Evolutionary conservation across 176 grass and related monocot genomes (phyloP), one percentile per base, ranked within the genome.

Genomic region (Triticum timopheevii): DNA sequence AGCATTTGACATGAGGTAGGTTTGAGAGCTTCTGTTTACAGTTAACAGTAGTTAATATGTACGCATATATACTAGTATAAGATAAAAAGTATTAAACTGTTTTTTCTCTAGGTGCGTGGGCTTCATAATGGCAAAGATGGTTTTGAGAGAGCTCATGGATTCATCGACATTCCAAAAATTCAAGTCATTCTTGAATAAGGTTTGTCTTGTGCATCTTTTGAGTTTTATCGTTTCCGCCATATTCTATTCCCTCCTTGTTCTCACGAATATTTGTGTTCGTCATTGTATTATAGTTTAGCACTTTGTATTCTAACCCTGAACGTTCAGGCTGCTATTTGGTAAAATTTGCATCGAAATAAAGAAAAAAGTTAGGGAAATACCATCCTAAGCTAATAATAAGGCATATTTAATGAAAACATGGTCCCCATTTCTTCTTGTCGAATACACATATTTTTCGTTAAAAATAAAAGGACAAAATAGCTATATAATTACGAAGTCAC

Each of bases 1-100:
- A 80, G 93, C 93, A 63, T 98, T 95, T 95, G 96, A 98, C 75
- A 92, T 98, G 86, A 98, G 96, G 93, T 95, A 88, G 89, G 70
- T 59, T 88, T 66, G 69, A 25, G 85, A 65, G 19, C 24, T 76
- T 84, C 2, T 72, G 64, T 65, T 78, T 28, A 17, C 15, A 88
- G 52, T 78, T 25, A 50, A 23, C 20, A 61, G n/a, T 66, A 63
- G 45, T 25, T 61, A 73, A n/a, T 10, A 76, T 85, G 9, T 47
- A 73, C 56, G 22, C 34, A 45, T 74, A 65, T 71, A 70, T 69
- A 38, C 28, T 71, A 47, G 44, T 47, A 24, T 67, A 67, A 63
- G 8, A 62, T 75, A 27, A 62, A 82, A 22, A 77, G 76, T 0
- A 69, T 78, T 81, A 13, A 81, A 54, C 85, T 78, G 5, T 80